phyloP scores from a whole-genome alignment of 176 grass and related monocot genomes.

The Carex kokanica region DNA sequence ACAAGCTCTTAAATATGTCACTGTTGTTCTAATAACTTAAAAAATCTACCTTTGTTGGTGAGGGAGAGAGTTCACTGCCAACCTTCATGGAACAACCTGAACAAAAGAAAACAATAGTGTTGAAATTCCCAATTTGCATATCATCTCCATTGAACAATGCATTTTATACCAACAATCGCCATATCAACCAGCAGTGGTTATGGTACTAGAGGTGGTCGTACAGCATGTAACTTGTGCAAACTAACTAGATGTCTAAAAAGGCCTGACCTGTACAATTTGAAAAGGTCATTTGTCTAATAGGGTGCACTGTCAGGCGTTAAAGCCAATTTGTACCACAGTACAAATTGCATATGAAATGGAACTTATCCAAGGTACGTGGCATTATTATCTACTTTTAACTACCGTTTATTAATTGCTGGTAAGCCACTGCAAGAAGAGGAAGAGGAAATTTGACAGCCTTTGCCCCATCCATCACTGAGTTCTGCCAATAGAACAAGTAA shows the following conservation, averaged over 20 bases:
- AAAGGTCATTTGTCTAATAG: background rate
- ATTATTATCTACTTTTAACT: constrained; percentile 25
- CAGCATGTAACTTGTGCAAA: background rate
- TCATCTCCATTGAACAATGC: background rate
- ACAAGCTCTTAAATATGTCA: background rate
- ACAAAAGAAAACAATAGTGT: constrained; percentile 26
- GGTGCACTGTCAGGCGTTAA: background rate
- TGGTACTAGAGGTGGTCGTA: background rate
- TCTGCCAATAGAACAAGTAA: constrained; percentile 41
- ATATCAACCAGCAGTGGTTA: background rate
- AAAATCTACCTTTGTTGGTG: constrained; percentile 61
- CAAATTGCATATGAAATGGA: background rate
- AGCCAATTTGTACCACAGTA: background rate
- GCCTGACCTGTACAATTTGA: background rate
- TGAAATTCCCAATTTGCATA: constrained; percentile 21
- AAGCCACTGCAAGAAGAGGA: constrained; percentile 62
- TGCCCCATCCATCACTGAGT: constrained; percentile 65
- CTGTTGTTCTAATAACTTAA: constrained; percentile 1
- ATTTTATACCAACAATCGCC: background rate
- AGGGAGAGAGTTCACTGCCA: constrained; percentile 40
- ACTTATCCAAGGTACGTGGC: background rate
- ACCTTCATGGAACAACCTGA: constrained; percentile 56
- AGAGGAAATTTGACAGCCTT: constrained; percentile 80
- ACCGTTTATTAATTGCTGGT: constrained; percentile 88
- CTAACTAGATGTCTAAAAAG: background rate